Base-by-base conservation (phyloP, 768 basidiomycete species). In the Lentinula detonsa region DNA sequence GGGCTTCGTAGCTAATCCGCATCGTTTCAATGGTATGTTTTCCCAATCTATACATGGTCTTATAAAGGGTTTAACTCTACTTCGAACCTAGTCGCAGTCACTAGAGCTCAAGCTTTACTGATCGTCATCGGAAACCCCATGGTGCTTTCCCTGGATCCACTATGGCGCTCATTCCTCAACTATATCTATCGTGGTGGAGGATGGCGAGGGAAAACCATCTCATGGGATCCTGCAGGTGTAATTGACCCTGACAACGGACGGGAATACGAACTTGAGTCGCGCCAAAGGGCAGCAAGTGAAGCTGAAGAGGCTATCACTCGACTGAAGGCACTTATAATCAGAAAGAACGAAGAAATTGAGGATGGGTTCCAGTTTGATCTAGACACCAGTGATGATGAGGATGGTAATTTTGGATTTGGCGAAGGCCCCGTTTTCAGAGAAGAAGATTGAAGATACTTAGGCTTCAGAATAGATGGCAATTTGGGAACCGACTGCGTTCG, bases 101-200 rank as follows among this genome's bases (percentile, higher is more conserved):
- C 86, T 0, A 78, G 86, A 45, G 85, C 86, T 0, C 74, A 85
- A 63, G 82, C 85, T 0, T 72, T 88, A 1, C 72, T 88, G 7
- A 78, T 87, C 67, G 73, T 87, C 51, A 69, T 88, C 28, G 86
- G 86, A 3, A 81, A 87, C 62, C 83, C 85, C 0, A 68, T 74
- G 7, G 83, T 86, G 3, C 73, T 88, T 0, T 81, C 80, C 7
- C 75, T 87, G 1, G 86, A 88, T 63, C 85, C 85, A 0, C 72
- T 86, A 2, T 87, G 86, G 86, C 72, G 85, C 3, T 68, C 72
- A 0, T 86, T 86, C 73, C 67, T 88, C 52, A 85, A 85, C 61
- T 86, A 83, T 63, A 69, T 87, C n/a, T 69, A 82, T 62, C 54
- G 65, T 16, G 76, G 79, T 13, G 78, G 79, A 2, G 86, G 85